Conservation (phyloP, 2,329 filamentous ascomycete species). For the Myriosclerotinia scirpicola region DNA sequence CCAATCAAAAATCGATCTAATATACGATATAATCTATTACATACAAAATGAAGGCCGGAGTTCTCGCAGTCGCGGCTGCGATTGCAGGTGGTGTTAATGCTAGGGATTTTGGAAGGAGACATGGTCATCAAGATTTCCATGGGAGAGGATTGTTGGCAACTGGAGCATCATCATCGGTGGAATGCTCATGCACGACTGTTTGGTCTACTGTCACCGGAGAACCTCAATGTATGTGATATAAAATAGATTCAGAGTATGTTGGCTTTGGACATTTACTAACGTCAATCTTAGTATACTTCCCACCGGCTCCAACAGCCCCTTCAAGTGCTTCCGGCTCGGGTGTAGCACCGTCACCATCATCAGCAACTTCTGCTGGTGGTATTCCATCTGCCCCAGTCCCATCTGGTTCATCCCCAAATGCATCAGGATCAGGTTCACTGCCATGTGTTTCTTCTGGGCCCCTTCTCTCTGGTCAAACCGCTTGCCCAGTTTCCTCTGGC, state of each 20-base stretch:
- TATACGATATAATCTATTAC: slow-evolving; percentile 30
- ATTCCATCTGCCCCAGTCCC: background rate
- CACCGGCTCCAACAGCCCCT: slow-evolving; percentile 34
- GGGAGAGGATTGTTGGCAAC: slow-evolving; percentile 44
- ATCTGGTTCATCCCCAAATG: slow-evolving; percentile 4
- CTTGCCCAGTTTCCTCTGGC: slow-evolving; percentile 8
- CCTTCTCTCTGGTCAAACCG: background rate
- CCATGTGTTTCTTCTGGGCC: background rate
- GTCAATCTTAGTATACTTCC: slow-evolving; percentile 32
- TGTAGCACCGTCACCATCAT: background rate
- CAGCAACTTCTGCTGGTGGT: slow-evolving; percentile 15
- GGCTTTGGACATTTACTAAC: background rate
- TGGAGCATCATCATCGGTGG: slow-evolving; percentile 41
- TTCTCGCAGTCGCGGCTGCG: slow-evolving; percentile 64
- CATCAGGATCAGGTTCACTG: no score
- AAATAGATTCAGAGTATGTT: background rate
- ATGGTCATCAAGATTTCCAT: slow-evolving; percentile 60
- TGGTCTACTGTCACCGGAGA: slow-evolving; percentile 69
- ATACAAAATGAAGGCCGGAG: slow-evolving; percentile 70
- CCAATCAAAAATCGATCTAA: slow-evolving; percentile 19
- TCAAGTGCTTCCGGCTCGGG: background rate
- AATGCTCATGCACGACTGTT: slow-evolving; percentile 72
- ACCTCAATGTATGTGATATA: slow-evolving; percentile 56
- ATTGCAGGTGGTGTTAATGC: slow-evolving; percentile 57
- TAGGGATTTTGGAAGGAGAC: slow-evolving; percentile 50